Evolutionary conservation across 169 alveolate species (phyloP).

Genomic region (Cryptosporidium sp.): DNA sequence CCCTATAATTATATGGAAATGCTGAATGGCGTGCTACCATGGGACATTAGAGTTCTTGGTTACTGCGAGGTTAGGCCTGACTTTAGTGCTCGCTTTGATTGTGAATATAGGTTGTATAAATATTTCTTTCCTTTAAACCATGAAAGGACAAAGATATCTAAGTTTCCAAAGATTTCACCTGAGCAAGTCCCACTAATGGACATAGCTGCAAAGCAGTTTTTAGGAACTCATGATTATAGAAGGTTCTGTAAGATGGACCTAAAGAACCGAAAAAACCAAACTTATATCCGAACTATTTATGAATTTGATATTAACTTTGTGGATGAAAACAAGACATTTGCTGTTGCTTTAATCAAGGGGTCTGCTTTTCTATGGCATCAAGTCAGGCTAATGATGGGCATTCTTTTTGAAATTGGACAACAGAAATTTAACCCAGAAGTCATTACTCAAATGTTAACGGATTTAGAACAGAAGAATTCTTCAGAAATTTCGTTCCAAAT

Average conservation of each 20-base stretch:
- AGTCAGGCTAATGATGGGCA: constrained; percentile 86
- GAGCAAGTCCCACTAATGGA: constrained; percentile 32
- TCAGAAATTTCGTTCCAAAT: constrained; percentile 82
- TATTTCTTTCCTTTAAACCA: constrained; percentile 86
- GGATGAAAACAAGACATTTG: constrained; percentile 4
- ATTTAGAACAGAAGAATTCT: constrained; percentile 69
- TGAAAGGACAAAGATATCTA: constrained; percentile 77
- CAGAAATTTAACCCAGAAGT: constrained; percentile 80
- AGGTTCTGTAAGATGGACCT: constrained; percentile 89
- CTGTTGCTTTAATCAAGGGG: constrained; percentile 82
- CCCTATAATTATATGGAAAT: constrained; percentile 80
- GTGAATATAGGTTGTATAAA: constrained; percentile 88
- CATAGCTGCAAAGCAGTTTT: constrained; percentile 80
- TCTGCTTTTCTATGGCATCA: constrained; percentile 89
- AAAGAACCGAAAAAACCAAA: constrained; percentile 75
- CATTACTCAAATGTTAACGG: constrained; percentile 80
- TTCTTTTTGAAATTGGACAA: constrained; percentile 84
- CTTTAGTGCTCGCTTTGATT: constrained; percentile 91
- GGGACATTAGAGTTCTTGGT: constrained; percentile 86
- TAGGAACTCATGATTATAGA: constrained; percentile 90
- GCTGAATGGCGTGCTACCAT: constrained; percentile 86
- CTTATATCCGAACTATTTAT: constrained; percentile 57
- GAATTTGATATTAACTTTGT: constrained; percentile 25
- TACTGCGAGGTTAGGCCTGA: constrained; percentile 82
- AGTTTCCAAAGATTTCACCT: constrained; percentile 22